A percentile compares a stretch with the other conserved stretches of the same genome.
phyloP scores from a whole-genome alignment of 2,329 filamentous ascomycete genomes.

The Penicillium sp. region DNA sequence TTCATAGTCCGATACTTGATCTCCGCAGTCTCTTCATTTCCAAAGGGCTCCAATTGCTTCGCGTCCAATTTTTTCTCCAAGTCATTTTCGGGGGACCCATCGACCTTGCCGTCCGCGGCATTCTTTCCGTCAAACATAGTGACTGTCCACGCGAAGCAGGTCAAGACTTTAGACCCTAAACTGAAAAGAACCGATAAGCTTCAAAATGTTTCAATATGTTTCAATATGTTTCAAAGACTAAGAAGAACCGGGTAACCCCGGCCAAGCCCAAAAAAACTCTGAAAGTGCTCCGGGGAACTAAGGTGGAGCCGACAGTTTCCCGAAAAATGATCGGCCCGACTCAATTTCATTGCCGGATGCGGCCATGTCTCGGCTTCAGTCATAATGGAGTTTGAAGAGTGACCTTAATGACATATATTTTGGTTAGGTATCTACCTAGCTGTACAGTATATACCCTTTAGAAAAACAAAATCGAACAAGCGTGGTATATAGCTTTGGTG shows the following conservation, averaged over 20 bases:
- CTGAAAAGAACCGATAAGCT: not conserved
- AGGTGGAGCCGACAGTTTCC: conserved; percentile 8
- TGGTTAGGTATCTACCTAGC: not conserved
- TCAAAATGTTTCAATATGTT: not conserved
- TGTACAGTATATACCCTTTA: no score
- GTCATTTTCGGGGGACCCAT: conserved; percentile 16
- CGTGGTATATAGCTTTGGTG: not conserved
- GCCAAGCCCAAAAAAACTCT: conserved; percentile 4
- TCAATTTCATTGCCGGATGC: not conserved
- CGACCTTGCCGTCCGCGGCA: conserved; percentile 13
- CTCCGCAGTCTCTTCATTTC: conserved; percentile 40
- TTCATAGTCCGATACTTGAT: conserved; percentile 54
- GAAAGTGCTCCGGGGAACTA: conserved; percentile 8
- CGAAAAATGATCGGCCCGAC: conserved; percentile 5
- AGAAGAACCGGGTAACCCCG: not conserved
- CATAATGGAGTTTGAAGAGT: no score
- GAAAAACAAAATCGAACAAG: not conserved
- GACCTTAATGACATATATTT: not conserved
- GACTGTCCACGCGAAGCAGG: conserved; percentile 1
- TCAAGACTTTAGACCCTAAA: not conserved
- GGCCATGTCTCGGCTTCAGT: not conserved
- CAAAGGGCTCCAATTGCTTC: conserved; percentile 37
- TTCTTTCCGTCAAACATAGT: conserved; percentile 22
- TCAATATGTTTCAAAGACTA: not conserved
- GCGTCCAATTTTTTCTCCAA: conserved; percentile 19